A percentile compares a stretch with the other conserved stretches of the same genome.
phyloP scores from a whole-genome alignment of 192 early-diverging fungal species.

The Podila epigama region DNA sequence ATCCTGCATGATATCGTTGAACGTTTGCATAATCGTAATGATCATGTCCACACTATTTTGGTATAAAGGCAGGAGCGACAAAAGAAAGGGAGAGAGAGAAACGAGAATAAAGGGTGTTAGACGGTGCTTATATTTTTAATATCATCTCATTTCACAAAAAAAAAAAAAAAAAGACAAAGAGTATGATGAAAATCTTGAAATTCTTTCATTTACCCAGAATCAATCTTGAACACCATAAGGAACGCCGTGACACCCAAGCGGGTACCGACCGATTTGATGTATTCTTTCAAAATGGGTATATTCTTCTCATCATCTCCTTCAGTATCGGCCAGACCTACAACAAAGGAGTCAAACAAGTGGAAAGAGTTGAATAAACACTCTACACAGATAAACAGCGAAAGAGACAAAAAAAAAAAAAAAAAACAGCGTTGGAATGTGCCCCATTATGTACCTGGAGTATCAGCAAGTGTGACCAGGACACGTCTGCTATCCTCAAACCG shows the following conservation, averaged over 20 bases:
- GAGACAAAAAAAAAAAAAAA: not conserved
- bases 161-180: not conserved
- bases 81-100: not conserved
- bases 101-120: not conserved
- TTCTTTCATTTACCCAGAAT: constrained; percentile 22
- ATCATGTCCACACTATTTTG: constrained; percentile 37
- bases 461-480: constrained; percentile 27
- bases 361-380: not conserved
- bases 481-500: constrained; percentile 42
- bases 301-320: constrained; percentile 50
- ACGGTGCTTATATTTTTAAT: not conserved
- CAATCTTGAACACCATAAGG: constrained; percentile 46
- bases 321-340: constrained; percentile 37
- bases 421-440: not conserved
- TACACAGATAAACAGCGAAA: not conserved
- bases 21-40: constrained; percentile 28
- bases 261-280: constrained; percentile 39
- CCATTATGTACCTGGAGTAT: constrained; percentile 26
- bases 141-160: not conserved
- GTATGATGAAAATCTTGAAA: not conserved
- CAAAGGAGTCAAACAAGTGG: not conserved
- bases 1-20: constrained; percentile 49
- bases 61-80: not conserved
- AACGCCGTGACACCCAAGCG: constrained; percentile 38
- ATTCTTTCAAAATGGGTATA: constrained; percentile 49